Evolutionary conservation across 768 basidiomycete species (phyloP).

Genomic region (Porphyrellus cyaneotinctus): DNA sequence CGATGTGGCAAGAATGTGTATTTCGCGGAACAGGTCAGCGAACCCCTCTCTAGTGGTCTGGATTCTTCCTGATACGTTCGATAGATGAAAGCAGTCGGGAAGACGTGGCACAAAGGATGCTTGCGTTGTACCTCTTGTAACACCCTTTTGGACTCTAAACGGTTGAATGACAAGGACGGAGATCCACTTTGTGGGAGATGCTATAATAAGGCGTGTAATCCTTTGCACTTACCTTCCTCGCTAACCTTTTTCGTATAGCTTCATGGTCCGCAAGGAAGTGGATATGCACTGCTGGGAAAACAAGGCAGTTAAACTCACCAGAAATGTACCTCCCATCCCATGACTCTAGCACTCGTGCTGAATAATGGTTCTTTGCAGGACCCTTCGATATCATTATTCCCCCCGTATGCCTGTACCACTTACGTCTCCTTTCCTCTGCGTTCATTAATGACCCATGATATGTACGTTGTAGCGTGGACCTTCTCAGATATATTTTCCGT

Average conservation of each 20-base stretch:
- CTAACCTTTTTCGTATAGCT: slow-evolving; percentile 41
- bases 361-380: slow-evolving; percentile 9
- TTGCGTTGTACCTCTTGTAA: slow-evolving; percentile 73
- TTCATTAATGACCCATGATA: slow-evolving; percentile 10
- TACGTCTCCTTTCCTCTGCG: slow-evolving; percentile 14
- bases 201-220: slow-evolving; percentile 54
- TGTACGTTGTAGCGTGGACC: slow-evolving; percentile 10
- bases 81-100: slow-evolving; percentile 76
- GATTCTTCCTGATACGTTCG: slow-evolving; percentile 3
- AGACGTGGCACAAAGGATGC: slow-evolving; percentile 76
- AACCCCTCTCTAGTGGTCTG: background rate
- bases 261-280: slow-evolving; percentile 69
- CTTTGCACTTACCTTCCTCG: background rate
- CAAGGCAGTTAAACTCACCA: slow-evolving; percentile 36
- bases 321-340: background rate
- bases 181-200: slow-evolving; percentile 67
- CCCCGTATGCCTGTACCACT: slow-evolving; percentile 18
- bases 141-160: slow-evolving; percentile 64
- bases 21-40: slow-evolving; percentile 74
- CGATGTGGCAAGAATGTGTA: slow-evolving; percentile 74
- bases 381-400: slow-evolving; percentile 18
- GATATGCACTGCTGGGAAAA: slow-evolving; percentile 67
- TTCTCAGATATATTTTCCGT: slow-evolving; percentile 1
- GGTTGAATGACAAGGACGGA: slow-evolving; percentile 73
- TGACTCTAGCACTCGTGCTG: slow-evolving; percentile 5